Percentiles rank a stretch among this genome's conserved stretches.
phyloP scores from a whole-genome alignment of 208 protist genomes.

The Crithidia bombi region DNA sequence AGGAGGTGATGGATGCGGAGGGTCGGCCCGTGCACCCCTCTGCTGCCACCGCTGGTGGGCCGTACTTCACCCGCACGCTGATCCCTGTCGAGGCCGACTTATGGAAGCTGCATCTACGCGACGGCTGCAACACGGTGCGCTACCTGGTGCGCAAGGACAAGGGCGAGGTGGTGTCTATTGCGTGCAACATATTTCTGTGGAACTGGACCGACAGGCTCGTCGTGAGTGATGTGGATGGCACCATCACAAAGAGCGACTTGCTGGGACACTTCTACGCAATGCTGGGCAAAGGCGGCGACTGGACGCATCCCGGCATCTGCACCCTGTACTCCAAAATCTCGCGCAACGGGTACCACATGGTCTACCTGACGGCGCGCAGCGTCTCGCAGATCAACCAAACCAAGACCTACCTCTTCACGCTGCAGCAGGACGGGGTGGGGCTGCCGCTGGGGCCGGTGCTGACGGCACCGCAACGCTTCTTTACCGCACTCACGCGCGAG shows the following conservation, averaged over 20 bases:
- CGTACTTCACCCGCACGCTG: constrained; percentile 76
- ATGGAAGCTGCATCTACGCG: constrained; percentile 81
- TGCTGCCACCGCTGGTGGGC: not conserved
- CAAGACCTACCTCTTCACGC: constrained; percentile 77
- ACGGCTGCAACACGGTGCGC: constrained; percentile 91
- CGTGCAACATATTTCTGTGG: constrained; percentile 95
- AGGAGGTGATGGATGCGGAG: constrained; percentile 18
- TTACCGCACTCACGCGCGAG: constrained; percentile 89
- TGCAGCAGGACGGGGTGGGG: constrained; percentile 76
- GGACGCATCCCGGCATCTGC: constrained; percentile 96
- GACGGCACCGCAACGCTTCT: constrained; percentile 88
- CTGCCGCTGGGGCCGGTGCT: constrained; percentile 89
- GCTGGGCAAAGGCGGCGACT: constrained; percentile 90
- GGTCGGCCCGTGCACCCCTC: constrained; percentile 1
- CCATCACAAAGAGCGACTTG: constrained; percentile 97
- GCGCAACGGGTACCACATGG: constrained; percentile 95
- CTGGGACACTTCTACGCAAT: constrained; percentile 95
- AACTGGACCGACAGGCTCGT: constrained; percentile 92
- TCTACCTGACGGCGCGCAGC: constrained; percentile 91
- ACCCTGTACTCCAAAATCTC: constrained; percentile 93
- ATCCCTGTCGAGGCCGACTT: constrained; percentile 92
- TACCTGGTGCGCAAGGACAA: constrained; percentile 88
- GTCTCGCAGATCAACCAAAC: constrained; percentile 89
- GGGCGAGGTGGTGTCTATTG: constrained; percentile 67
- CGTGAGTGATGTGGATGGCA: constrained; percentile 98